A percentile compares a stretch with the other conserved stretches of the same genome.
These are phyloP conservation scores for Saccharomycopsis vini DNA, from an alignment of 805 yeast species.

Conservation along the genomic window DNA sequence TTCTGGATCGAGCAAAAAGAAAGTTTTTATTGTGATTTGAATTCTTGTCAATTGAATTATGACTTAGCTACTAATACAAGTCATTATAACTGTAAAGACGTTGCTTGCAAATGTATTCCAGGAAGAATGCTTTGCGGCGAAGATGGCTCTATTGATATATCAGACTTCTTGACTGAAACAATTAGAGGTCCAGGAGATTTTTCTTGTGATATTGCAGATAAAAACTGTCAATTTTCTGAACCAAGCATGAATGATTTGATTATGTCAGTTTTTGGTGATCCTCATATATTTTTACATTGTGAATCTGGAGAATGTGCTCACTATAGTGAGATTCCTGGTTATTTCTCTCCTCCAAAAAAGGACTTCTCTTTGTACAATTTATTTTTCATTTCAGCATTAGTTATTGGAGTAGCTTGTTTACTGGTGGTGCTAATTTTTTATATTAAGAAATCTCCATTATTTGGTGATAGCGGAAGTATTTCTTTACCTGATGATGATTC, in stretches of 20 bases:
- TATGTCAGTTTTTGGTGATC: slow-evolving; percentile 89
- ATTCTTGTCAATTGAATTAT: slow-evolving; percentile 60
- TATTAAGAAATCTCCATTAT: slow-evolving; percentile 54
- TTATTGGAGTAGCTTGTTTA: slow-evolving; percentile 29
- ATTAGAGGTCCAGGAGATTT: slow-evolving; percentile 92
- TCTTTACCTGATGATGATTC: slow-evolving; percentile 19
- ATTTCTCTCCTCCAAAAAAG: slow-evolving; percentile 49
- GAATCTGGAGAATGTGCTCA: slow-evolving; percentile 87
- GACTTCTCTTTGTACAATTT: slow-evolving; percentile 38
- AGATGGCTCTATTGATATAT: slow-evolving; percentile 86
- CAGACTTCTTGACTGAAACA: slow-evolving; percentile 84
- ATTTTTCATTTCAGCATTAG: slow-evolving; percentile 36
- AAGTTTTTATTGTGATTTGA: slow-evolving; percentile 81
- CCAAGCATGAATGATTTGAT: slow-evolving; percentile 95
- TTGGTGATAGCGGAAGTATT: slow-evolving; percentile 25
- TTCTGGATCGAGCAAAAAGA: slow-evolving; percentile 92
- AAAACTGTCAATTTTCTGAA: slow-evolving; percentile 73
- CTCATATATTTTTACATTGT: slow-evolving; percentile 73
- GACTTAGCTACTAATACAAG: slow-evolving; percentile 58
- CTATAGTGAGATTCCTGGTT: slow-evolving; percentile 88
- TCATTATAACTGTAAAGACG: slow-evolving; percentile 66
- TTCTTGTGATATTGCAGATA: slow-evolving; percentile 57
- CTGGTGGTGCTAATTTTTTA: slow-evolving; percentile 37
- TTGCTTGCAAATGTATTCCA: slow-evolving; percentile 84
- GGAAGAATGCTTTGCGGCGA: slow-evolving; percentile 92